Evolutionary conservation across 179 eudicot species (phyloP).

Genomic region (Beta macrorhiza): DNA sequence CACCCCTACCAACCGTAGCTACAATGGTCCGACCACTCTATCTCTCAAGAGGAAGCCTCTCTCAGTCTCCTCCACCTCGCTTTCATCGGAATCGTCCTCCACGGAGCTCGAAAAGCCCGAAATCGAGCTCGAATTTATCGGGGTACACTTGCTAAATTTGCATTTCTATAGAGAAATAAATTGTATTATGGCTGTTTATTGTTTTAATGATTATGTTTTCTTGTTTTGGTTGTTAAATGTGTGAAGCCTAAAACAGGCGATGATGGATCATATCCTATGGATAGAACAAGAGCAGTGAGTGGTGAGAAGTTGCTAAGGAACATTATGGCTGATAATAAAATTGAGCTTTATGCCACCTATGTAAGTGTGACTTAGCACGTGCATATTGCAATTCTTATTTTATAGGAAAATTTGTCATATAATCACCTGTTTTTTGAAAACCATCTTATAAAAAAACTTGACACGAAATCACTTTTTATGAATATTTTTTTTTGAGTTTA

Average conservation of each 20-base stretch:
- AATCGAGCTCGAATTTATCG: conserved; percentile 83
- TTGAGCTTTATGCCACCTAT: conserved; percentile 89
- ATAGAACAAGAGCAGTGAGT: conserved; percentile 59
- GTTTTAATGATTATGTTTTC: background rate
- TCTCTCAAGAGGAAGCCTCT: conserved; percentile 28
- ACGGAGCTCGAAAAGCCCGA: conserved; percentile 42
- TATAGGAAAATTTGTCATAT: too few relatives aligned
- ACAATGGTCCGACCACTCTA: conserved; percentile 21
- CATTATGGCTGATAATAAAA: conserved; percentile 79
- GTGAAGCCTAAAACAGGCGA: conserved; percentile 59
- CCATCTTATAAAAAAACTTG: too few relatives aligned
- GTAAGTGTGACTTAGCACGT: conserved; percentile 42
- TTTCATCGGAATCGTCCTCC: conserved; percentile 41
- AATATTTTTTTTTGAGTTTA: too few relatives aligned
- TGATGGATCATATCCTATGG: conserved; percentile 59
- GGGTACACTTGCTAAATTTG: conserved; percentile 39
- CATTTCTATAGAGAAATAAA: background rate
- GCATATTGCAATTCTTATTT: too few relatives aligned
- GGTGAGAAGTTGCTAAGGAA: conserved; percentile 85
- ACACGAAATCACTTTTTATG: too few relatives aligned
- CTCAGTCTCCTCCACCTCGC: conserved; percentile 33
- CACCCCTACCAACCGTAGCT: conserved; percentile 13
- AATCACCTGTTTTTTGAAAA: too few relatives aligned
- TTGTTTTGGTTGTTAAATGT: background rate
- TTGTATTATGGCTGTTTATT: background rate